phyloP scores from a whole-genome alignment of 2,329 filamentous ascomycete genomes.

The Aureobasidium musti region DNA sequence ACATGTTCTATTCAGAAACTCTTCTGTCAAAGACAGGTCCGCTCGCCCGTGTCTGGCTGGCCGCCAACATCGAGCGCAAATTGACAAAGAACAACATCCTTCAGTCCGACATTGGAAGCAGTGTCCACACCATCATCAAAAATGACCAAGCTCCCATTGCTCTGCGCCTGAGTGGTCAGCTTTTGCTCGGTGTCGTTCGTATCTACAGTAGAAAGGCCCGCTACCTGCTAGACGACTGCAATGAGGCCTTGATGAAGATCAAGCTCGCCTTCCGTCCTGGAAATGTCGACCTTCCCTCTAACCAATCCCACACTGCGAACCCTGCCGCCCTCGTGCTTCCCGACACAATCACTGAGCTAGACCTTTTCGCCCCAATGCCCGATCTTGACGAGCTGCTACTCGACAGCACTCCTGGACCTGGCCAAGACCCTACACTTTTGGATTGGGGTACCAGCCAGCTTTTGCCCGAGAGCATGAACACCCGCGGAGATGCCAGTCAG shows the following conservation, averaged over 20 bases:
- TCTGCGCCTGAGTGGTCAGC: constrained; percentile 86
- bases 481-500: constrained; percentile 44
- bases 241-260: constrained; percentile 95
- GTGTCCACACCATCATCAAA: constrained; percentile 91
- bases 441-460: constrained; percentile 74
- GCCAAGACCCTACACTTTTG: constrained; percentile 48
- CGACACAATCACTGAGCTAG: constrained; percentile 89
- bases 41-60: constrained; percentile 95
- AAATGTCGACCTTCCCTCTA: constrained; percentile 91
- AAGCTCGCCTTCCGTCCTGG: constrained; percentile 98
- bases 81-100: constrained; percentile 95
- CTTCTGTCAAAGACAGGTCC: constrained; percentile 96
- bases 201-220: constrained; percentile 98
- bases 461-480: constrained; percentile 66
- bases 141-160: constrained; percentile 94
- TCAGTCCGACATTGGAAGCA: constrained; percentile 91
- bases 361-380: constrained; percentile 74
- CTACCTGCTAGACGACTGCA: constrained; percentile 95
- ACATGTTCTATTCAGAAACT: constrained; percentile 97
- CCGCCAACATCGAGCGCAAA: constrained; percentile 97
- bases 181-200: constrained; percentile 90
- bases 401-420: constrained; percentile 38
- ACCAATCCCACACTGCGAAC: constrained; percentile 70
- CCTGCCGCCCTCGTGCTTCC: constrained; percentile 85
- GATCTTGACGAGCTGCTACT: constrained; percentile 79